Evolutionary conservation across 1,284 basidiomycete genomes (phyloP), one percentile per base, ranked within the genome.

Genomic region (Entoloma clypeatum): DNA sequence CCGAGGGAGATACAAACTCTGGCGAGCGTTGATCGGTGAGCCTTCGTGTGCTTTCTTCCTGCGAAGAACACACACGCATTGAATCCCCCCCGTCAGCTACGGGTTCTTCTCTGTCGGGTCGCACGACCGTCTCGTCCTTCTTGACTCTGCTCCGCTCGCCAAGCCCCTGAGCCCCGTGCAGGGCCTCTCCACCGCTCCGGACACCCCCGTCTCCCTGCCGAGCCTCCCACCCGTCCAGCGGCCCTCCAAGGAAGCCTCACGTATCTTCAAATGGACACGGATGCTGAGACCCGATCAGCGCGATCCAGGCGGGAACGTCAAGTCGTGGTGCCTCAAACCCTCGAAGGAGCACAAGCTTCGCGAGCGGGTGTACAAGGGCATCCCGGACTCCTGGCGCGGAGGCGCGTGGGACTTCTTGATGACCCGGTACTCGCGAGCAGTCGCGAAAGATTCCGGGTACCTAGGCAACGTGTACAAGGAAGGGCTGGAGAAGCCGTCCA

Each of bases 331-430:
- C 18, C 71, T 94, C 53, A 75, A 72, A 28, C 55, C 71, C 3
- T 69, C 75, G 38, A 81, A 87, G 68, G 72, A 77, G 58, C 57
- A 60, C 49, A 79, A 92, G 61, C 65, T 88, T 26, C 73, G 81
- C 29, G 68, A 78, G 49, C 75, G 95, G 25, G 77, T 87, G 35
- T 98, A 90, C 72, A 99, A 99, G 62, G 96, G 95, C 36, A 82
- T 99, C 17, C 96, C 95, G 0, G 95, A 99, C 63, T 77, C 92
- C 31, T 99, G 96, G 95, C 75, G 96, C 34, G 74, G 81, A 44
- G 94, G 90, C 1, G 92, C 86, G 1, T 99, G 95, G 95, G 86
- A 86, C 54, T 74, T 88, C 4, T 64, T 97, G 48, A 73, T 85
- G 69, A 69, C 65, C 43, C 52, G 67, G 27, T 75, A 66, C 56